Evolutionary conservation across 768 basidiomycete species (phyloP), one percentile per base, ranked within the genome.

Genomic region (Mycena amicta): DNA sequence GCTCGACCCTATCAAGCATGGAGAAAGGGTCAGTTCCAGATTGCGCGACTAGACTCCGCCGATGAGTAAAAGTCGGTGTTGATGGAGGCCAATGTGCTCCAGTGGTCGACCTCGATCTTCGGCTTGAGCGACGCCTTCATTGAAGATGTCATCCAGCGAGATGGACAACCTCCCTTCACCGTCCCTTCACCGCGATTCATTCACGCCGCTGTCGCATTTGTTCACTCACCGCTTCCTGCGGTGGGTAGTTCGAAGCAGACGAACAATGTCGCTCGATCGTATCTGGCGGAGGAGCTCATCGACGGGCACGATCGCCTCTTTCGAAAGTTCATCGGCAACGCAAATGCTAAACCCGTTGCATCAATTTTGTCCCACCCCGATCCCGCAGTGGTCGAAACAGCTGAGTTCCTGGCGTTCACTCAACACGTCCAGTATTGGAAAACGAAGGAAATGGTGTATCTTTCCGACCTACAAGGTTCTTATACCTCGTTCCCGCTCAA

Each of bases 21-120:
- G n/a, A n/a, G n/a, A n/a, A n/a, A n/a, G n/a, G n/a, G n/a, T n/a
- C 22, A 53, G n/a, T 27, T 27, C 30, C 33, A n/a, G 5, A 75
- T 69, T 2, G 27, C 40, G 33, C 80, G 65, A 56, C 66, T 70
- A 27, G 76, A 74, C 2, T 75, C 78, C 1, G 76, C 72, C 31
- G 71, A 72, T 0, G 77, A 74, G 61, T 81, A 82, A 8, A 81
- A 66, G 6, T 70, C 63, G 37, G 69, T 61, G 50, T 73, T 75
- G 13, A 80, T 71, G 22, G 64, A 52, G 30, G 74, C 62, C 46
- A 78, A 82, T 18, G 70, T 53, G 3, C 37, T 39, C 4, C 20
- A 23, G 11, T 53, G 52, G 39, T 20, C 52, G 26, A 11, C 8
- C 12, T 25, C 47, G 5, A 6, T 50, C 25, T 50, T 50, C 26